These are phyloP conservation scores for Clausena lansium DNA, from an alignment of 345 rosid genomes.

Conservation along the genomic window DNA sequence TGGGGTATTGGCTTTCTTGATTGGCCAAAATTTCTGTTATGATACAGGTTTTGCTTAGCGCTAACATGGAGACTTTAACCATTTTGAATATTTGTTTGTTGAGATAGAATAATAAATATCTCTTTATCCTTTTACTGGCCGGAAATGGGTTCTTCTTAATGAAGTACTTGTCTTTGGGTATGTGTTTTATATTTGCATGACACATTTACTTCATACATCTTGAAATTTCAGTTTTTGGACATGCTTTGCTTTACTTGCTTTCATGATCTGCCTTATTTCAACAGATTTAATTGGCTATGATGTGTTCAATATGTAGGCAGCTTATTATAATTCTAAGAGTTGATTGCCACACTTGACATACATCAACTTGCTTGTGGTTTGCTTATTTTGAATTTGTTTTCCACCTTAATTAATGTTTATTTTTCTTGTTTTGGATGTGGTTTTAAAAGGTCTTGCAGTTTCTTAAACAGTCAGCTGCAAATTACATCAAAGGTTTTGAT, in stretches of 20 bases:
- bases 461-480: constrained; percentile 68
- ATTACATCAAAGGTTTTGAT: constrained; percentile 69
- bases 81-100: not conserved
- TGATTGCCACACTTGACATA: not conserved
- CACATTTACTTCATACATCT: not conserved
- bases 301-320: not conserved
- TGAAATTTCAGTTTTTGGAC: not conserved
- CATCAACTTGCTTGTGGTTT: constrained; percentile 1
- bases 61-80: not conserved
- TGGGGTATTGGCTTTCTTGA: too few species aligned
- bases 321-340: not conserved
- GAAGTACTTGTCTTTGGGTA: not conserved
- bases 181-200: not conserved
- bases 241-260: not conserved
- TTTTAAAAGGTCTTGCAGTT: constrained; percentile 46
- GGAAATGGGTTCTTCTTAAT: not conserved
- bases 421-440: constrained; percentile 5
- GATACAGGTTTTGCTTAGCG: not conserved
- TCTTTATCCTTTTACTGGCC: not conserved
- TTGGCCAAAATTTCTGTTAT: not conserved
- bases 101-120: not conserved
- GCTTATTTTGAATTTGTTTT: constrained; percentile 3
- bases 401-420: not conserved
- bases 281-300: not conserved
- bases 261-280: not conserved